Evolutionary conservation across 257 asterid species (phyloP), one percentile per base, ranked within the genome.

Genomic region (Scutellaria baicalensis): DNA sequence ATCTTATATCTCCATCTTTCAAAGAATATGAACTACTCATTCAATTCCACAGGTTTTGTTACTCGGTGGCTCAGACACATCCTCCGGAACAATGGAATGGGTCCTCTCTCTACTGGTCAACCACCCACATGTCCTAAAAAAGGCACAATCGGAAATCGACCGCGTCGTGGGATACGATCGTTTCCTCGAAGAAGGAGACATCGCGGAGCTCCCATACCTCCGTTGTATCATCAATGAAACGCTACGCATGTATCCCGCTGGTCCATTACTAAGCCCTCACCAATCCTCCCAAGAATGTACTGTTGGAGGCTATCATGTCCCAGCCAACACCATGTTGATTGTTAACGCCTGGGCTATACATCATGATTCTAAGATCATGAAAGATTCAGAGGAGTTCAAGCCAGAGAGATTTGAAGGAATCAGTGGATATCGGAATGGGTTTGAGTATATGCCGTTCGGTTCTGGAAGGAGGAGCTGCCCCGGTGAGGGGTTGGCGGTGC

Each of bases 31-130:
- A n/a, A n/a, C n/a, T 23, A 23, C 0, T 47, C 10, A 16, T 0
- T 51, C 1, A 18, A 18, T 18, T 18, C 55, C 6, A 8, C 58
- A 84, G 82, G 23, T 75, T 31, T 14, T 84, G 64, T 65, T 84
- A 9, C 13, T 66, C n/a, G 89, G 86, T 0, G 89, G 87, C 4
- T 80, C 84, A 4, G 77, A 84, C 47, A 84, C 86, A 5, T 45
- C 83, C 8, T 47, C 83, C 4, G 50, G 59, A 8, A 82, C 89
- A 0, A 21, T 75, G 45, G 86, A 84, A 51, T 81, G 85, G 89
- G 81, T 82, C 21, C 73, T 84, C 60, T 47, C 89, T 39, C 74
- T 79, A 5, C 43, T 84, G 11, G 71, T 84, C 17, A 84, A 78
- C 67, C 59, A 73, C 23, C 84, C 86, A 0, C 76, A 79, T 12